Base-by-base conservation (phyloP, 2,329 filamentous ascomycete genomes). In the Venturia pyrina region DNA sequence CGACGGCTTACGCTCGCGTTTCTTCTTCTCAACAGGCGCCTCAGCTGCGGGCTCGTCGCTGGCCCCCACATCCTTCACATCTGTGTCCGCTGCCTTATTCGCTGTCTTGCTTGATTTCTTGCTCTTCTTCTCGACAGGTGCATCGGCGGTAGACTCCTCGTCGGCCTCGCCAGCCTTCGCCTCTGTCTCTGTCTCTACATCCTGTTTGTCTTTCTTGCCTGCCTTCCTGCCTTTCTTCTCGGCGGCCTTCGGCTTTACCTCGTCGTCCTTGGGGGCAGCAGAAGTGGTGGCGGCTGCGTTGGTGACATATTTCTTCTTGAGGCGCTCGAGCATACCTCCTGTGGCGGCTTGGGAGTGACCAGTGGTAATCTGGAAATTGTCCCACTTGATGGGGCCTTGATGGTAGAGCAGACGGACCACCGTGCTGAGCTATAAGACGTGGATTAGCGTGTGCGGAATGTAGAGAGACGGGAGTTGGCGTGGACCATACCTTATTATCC, bases 241-340 rank as follows among this genome's bases (percentile, higher is more conserved):
- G 43, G 62, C 24, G n/a, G 41, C 43, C 43, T 48, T 48, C 34
- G n/a, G n/a, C 21, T 48, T 46, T 11, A n/a, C 7, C 43, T 53
- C 24, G 41, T 43, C 60, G 1, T 43, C 40, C 2, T 62, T 24
- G 15, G 37, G 32, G 10, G 37, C 60, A n/a, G 24, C 43, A 5
- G 32, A 11, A 6, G 59, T 17, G 11, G 34, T 50, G n/a, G 7
- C 34, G 62, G 44, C 46, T 43, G 61, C 61, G 32, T 48, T 34
- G 43, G 24, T 40, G 44, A 64, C 46, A 44, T 50, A 64, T 15
- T 64, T 41, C 32, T 64, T 64, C 62, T 64, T 64, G 24, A 64
- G 46, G n/a, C 46, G 41, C 7, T 48, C 24, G 6, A 64, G 32
- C 13, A 64, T 17, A 28, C 46, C 62, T 40, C 44, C 21, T 6